These are phyloP conservation scores for Erodium moschatum DNA, from an alignment of 441 rosid genomes.

Conservation along the genomic window DNA sequence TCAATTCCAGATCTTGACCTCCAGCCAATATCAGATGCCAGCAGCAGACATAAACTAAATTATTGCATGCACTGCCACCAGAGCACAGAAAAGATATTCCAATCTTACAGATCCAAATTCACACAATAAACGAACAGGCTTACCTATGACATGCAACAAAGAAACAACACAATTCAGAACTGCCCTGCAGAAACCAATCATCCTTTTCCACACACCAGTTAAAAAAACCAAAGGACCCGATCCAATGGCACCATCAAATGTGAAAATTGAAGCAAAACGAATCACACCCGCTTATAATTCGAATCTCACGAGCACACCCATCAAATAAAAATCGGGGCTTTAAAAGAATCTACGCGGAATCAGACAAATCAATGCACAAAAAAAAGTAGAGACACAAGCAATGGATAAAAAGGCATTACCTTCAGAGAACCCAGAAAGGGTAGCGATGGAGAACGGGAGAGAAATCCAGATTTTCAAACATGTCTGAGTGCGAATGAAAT, in stretches of 20 bases:
- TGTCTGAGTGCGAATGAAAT: neutral
- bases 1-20: constrained; percentile 1
- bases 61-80: too few species aligned
- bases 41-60: too few species aligned
- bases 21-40: neutral
- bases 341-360: neutral
- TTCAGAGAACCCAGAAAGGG: constrained; percentile 7
- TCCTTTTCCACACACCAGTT: neutral
- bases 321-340: constrained; percentile 4
- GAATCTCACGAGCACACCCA: neutral
- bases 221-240: neutral
- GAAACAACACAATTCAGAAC: too few species aligned
- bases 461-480: neutral
- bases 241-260: constrained; percentile 5
- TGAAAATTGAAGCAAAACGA: neutral
- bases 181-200: neutral
- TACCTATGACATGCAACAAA: neutral
- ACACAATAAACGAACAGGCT: neutral
- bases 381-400: too few species aligned
- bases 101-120: neutral
- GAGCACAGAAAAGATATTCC: neutral
- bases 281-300: neutral
- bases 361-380: neutral
- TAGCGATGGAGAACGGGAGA: neutral
- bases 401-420: constrained; percentile 3